Evolutionary conservation across 805 yeast genomes (phyloP), one percentile per base, ranked within the genome.

Genomic region (Starmera pachycereana): DNA sequence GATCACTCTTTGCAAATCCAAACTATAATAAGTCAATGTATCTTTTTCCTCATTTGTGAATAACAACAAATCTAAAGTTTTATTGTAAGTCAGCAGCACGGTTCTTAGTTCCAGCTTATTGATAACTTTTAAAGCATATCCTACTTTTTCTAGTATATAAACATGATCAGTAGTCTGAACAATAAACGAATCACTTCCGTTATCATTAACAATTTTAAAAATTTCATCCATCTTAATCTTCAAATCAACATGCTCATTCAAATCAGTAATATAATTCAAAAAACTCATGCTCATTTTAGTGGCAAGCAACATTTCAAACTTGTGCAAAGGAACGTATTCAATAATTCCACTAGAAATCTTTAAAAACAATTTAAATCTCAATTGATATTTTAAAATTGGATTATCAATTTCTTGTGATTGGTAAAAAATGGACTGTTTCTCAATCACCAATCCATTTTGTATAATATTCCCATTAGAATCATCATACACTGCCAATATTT

Each of bases 341-440:
- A 42, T 25, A 6, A 58, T 41, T 0, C 48, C 51, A 37, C 46
- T 47, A 3, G 50, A 42, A n/a, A 58, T 44, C 33, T 54, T 57
- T 11, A 58, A 37, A 25, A 57, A 47, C 13, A 58, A 38, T 30
- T 46, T 49, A 29, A 58, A 57, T 32, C 55, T 39, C 7, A 58
- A 43, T 28, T 56, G 54, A 34, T 35, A 40, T 12, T 46, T 48
- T 9, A 31, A 16, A 11, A 53, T 44, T 1, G 57, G 56, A 14
- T 40, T 39, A 18, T 56, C 58, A 8, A 53, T n/a, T 10, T 44
- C 40, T 6, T 39, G 16, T 16, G 40, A 29, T 9, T 44, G 45
- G 31, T 52, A 53, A 36, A 51, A 35, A 11, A 36, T 31, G 10
- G 22, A 25, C 28, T 39, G 39, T 13, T 38, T 41, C 2, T 49